Conservation (phyloP, 805 yeast genomes). For the Starmerella geochares region DNA sequence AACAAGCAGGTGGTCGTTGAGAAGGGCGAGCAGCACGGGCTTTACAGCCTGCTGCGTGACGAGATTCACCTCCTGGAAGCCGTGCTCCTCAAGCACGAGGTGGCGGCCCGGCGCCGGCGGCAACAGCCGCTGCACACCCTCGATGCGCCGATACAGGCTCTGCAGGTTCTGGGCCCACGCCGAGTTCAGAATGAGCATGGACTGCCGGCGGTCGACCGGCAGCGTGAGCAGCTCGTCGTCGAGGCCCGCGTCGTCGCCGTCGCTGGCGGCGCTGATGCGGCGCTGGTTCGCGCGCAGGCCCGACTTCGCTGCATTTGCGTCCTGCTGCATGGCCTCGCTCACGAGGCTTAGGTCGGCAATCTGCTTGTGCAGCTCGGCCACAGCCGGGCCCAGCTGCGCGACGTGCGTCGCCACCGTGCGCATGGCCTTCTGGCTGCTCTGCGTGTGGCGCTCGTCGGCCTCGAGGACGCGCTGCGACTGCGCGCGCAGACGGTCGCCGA, state of each 20-base stretch:
- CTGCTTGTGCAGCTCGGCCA: constrained; percentile 50
- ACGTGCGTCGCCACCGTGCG: constrained; percentile 40
- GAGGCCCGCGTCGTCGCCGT: constrained; percentile 4
- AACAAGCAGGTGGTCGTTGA: constrained; percentile 66
- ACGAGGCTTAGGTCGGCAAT: constrained; percentile 53
- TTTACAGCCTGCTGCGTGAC: constrained; percentile 75
- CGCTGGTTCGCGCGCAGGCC: constrained; percentile 6
- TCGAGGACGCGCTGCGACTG: constrained; percentile 19
- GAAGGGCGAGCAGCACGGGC: constrained; percentile 61
- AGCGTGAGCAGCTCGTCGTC: constrained; percentile 5
- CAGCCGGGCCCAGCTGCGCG: constrained; percentile 51
- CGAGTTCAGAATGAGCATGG: constrained; percentile 61
- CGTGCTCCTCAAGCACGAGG: constrained; percentile 62
- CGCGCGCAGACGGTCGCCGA: constrained; percentile 19
- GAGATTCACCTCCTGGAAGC: constrained; percentile 79
- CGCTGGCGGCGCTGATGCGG: constrained; percentile 4
- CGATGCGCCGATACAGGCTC: constrained; percentile 67
- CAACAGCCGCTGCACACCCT: constrained; percentile 76
- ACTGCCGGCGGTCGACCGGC: constrained; percentile 46
- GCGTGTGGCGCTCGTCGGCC: constrained; percentile 26
- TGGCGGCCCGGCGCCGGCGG: constrained; percentile 73
- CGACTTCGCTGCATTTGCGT: constrained; percentile 40
- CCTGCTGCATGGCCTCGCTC: constrained; percentile 47
- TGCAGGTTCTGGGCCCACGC: constrained; percentile 71
- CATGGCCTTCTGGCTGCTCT: constrained; percentile 30